Conservation (phyloP, 768 basidiomycete species). For the Mycena capillaripes region DNA sequence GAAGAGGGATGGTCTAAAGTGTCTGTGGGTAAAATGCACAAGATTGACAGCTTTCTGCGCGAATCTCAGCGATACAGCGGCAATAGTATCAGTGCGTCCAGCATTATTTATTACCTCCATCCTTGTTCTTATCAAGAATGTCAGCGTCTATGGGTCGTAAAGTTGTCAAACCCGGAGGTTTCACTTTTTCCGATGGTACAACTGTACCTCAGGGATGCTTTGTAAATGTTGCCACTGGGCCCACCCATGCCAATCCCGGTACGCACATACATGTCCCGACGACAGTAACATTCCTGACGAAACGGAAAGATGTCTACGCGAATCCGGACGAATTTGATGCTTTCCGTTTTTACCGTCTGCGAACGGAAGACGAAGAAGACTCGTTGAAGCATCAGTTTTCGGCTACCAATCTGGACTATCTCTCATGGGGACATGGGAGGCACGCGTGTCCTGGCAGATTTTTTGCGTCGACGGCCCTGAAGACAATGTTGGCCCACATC, state of each 20-base stretch:
- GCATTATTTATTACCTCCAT: conserved; percentile 8
- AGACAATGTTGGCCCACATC: conserved; percentile 29
- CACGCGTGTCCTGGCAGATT: conserved; percentile 46
- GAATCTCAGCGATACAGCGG: conserved; percentile 47
- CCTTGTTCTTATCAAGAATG: background rate
- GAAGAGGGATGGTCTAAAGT: conserved; percentile 45
- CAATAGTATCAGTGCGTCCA: conserved; percentile 40
- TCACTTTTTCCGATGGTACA: conserved; percentile 44
- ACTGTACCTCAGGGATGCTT: conserved; percentile 42
- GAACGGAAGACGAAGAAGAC: conserved; percentile 20
- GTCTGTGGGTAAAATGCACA: conserved; percentile 46
- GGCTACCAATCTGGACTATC: conserved; percentile 22
- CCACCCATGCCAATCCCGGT: conserved; percentile 26
- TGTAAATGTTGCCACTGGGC: conserved; percentile 41
- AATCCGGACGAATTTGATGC: conserved; percentile 29
- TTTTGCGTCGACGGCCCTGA: conserved; percentile 23
- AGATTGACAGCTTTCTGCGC: conserved; percentile 51
- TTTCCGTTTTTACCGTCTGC: conserved; percentile 23
- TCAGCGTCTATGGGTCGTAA: conserved; percentile 36
- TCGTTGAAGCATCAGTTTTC: conserved; percentile 13
- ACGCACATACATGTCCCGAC: background rate
- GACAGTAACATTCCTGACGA: background rate
- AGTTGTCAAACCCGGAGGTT: conserved; percentile 36
- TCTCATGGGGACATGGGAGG: conserved; percentile 30
- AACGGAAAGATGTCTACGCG: conserved; percentile 34